Evolutionary conservation across 495 filamentous ascomycete species (phyloP).

Genomic region (Venustampulla echinocandica): DNA sequence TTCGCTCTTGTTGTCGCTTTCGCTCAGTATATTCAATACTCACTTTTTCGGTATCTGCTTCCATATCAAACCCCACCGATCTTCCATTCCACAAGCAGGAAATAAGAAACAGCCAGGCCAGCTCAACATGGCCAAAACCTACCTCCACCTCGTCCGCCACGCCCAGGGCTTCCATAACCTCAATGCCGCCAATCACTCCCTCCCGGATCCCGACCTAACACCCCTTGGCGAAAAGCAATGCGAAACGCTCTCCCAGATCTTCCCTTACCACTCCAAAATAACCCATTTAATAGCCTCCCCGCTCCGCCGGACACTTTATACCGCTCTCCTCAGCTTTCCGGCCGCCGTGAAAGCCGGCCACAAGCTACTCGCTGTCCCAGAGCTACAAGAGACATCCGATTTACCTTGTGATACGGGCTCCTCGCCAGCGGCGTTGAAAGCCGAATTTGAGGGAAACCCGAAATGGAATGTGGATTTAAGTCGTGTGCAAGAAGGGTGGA

Average conservation of each 20-base stretch:
- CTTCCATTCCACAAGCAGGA: no score
- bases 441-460: slow-evolving; percentile 43
- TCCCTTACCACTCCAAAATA: slow-evolving; percentile 56
- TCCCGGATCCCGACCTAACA: slow-evolving; percentile 74
- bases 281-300: slow-evolving; percentile 75
- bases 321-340: slow-evolving; percentile 65
- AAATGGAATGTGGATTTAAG: slow-evolving; percentile 60
- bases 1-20: no score
- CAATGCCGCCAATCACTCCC: slow-evolving; percentile 53
- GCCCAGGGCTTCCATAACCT: slow-evolving; percentile 81
- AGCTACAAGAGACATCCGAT: slow-evolving; percentile 71
- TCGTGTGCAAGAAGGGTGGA: slow-evolving; percentile 57
- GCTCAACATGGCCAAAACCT: slow-evolving; percentile 8
- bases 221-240: slow-evolving; percentile 71
- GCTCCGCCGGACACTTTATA: slow-evolving; percentile 75
- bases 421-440: slow-evolving; percentile 37
- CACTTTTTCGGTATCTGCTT: no score
- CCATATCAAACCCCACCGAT: no score
- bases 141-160: slow-evolving; percentile 14
- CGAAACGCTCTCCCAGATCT: slow-evolving; percentile 44
- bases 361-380: slow-evolving; percentile 61
- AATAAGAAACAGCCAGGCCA: no score
- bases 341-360: slow-evolving; percentile 33
- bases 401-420: slow-evolving; percentile 76
- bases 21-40: no score